These are phyloP conservation scores for Citrus australasica DNA, from an alignment of 345 rosid species.

Conservation along the genomic window DNA sequence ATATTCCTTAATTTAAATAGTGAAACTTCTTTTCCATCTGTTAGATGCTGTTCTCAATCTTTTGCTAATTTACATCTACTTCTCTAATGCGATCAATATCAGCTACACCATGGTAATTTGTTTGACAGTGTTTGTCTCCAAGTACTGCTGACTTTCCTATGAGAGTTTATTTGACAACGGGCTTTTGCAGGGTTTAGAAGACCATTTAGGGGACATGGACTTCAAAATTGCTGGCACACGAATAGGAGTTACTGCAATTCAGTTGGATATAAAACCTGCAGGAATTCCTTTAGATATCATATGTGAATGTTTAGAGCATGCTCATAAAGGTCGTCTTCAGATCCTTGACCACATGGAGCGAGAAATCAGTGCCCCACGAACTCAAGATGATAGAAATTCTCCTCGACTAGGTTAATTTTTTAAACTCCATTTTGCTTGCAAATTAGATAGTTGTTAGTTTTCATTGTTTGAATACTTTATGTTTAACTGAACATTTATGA, in stretches of 20 bases:
- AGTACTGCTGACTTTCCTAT: background rate
- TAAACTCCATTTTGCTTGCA: conserved; percentile 7
- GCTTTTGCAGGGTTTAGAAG: conserved; percentile 82
- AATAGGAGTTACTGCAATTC: conserved; percentile 86
- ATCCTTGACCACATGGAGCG: conserved; percentile 89
- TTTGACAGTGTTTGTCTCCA: background rate
- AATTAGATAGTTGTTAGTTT: background rate
- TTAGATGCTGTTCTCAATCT: background rate
- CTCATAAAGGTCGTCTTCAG: conserved; percentile 80
- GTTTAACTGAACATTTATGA: conserved; percentile 12
- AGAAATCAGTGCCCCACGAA: conserved; percentile 66
- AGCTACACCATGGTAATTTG: background rate
- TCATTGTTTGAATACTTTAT: background rate
- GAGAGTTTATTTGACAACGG: conserved; percentile 6
- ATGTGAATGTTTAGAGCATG: conserved; percentile 83
- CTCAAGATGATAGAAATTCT: conserved; percentile 46
- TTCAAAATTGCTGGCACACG: conserved; percentile 96
- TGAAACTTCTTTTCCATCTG: background rate
- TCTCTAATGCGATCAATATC: background rate
- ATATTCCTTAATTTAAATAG: background rate
- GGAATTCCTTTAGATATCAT: conserved; percentile 94
- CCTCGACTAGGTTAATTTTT: conserved; percentile 65
- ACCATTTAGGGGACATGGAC: conserved; percentile 99
- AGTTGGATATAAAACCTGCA: conserved; percentile 97
- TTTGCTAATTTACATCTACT: background rate